Conservation (phyloP, 306 rosid species). For the Medicago arabica region DNA sequence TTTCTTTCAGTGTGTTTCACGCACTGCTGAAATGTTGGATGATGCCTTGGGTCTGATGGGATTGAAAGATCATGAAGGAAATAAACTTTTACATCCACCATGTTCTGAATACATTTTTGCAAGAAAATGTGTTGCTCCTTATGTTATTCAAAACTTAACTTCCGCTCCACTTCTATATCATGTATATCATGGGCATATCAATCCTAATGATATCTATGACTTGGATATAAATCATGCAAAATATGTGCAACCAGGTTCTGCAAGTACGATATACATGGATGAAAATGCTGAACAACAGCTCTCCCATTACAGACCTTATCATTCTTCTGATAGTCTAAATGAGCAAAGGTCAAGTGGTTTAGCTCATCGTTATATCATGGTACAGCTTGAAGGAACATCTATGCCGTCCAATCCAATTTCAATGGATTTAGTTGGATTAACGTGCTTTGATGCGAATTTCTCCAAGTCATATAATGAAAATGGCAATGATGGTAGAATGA, state of each 20-base stretch:
- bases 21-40: conserved; percentile 69
- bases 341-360: conserved; percentile 68
- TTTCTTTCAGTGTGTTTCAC: conserved; percentile 75
- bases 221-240: conserved; percentile 52
- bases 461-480: conserved; percentile 58
- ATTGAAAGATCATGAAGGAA: conserved; percentile 55
- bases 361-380: conserved; percentile 75
- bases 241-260: conserved; percentile 76
- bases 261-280: conserved; percentile 70
- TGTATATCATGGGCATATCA: conserved; percentile 59
- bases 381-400: conserved; percentile 91
- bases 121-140: conserved; percentile 83
- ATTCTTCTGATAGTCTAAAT: conserved; percentile 67
- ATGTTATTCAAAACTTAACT: conserved; percentile 85
- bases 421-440: conserved; percentile 91
- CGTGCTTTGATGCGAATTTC: conserved; percentile 89
- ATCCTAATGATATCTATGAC: conserved; percentile 51
- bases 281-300: conserved; percentile 71
- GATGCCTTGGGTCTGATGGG: conserved; percentile 62
- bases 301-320: conserved; percentile 64
- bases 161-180: conserved; percentile 74
- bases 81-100: conserved; percentile 51
- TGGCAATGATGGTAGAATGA: conserved; percentile 42
- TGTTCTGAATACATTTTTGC: conserved; percentile 54
- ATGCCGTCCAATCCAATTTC: conserved; percentile 80